These are phyloP conservation scores for Alternaria ventricosa DNA, from an alignment of 2,329 filamentous ascomycete genomes.

Conservation along the genomic window DNA sequence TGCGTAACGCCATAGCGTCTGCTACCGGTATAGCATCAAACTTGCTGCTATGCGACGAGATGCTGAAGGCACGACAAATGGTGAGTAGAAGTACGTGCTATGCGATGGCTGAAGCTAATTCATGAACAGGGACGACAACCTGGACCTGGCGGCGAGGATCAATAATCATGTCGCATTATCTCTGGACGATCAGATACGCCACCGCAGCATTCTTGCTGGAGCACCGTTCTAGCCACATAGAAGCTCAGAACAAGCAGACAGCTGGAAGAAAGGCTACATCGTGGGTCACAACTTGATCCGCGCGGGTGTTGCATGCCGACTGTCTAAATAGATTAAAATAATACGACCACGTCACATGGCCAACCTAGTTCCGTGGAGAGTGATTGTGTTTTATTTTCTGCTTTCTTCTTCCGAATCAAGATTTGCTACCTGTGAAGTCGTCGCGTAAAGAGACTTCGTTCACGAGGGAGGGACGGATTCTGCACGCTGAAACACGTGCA, in stretches of 20 bases:
- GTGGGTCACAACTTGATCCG: background rate
- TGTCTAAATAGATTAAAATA: constrained; percentile 15
- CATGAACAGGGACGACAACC: constrained; percentile 37
- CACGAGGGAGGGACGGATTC: background rate
- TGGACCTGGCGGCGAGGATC: constrained; percentile 29
- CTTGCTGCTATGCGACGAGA: constrained; percentile 91
- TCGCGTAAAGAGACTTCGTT: background rate
- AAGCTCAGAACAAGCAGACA: background rate
- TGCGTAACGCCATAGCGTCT: constrained; percentile 92
- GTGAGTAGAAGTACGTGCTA: constrained; percentile 40
- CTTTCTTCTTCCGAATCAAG: background rate
- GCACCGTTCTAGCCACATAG: background rate
- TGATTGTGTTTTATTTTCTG: background rate
- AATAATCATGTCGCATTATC: constrained; percentile 7
- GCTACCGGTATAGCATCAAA: constrained; percentile 96
- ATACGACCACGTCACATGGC: constrained; percentile 1
- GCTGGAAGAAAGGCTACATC: background rate
- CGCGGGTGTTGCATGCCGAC: constrained; percentile 1
- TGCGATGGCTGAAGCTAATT: constrained; percentile 4
- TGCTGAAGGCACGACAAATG: constrained; percentile 98
- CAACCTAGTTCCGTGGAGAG: background rate
- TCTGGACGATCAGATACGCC: background rate
- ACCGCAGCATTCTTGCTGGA: background rate
- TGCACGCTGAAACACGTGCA: background rate
- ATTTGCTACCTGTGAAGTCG: background rate